Evolutionary conservation across 2,329 filamentous ascomycete species (phyloP), one percentile per base, ranked within the genome.

Genomic region (Cladophialophora yegresii): DNA sequence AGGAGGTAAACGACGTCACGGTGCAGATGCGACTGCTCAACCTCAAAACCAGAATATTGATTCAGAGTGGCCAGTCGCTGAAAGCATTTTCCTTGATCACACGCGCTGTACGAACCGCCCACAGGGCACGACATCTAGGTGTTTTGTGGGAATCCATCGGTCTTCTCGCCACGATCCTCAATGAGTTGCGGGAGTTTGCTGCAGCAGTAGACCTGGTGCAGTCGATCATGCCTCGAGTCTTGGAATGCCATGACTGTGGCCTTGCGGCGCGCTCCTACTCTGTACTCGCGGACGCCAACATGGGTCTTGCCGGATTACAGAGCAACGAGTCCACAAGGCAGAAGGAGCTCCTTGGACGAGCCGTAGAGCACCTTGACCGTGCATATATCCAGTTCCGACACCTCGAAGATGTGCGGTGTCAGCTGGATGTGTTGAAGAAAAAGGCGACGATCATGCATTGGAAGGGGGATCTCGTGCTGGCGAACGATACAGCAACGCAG

Each of bases 381-480:
- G 85, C 88, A 0, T 86, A 87, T 69, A 79, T 77, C 60, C 84
- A 87, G 67, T 96, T 85, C 74, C 84, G 86, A 49, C 82, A 81
- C 54, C 80, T 91, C 13, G 87, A 90, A 73, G 90, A 90, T 73
- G 78, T 87, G 13, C 78, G 80, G n/a, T 87, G 86, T 60, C 88
- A 91, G 77, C 88, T 90, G 72, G 89, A 92, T 76, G 87, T 90
- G 81, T 84, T 93, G 78, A 88, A 89, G 22, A 95, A 95, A 81
- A 93, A 91, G 77, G 89, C 90, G 3, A 87, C 87, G 57, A 84
- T 96, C 57, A 89, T 91, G 81, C 87, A 88, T 75, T 79, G 89
- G 54, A 82, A 85, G 7, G 90, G 88, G 0, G 89, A 92, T 70
- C 75, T 81, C 69, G 81, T 80, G 20, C 71, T 87, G 67, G 86